Evolutionary conservation across 1,284 basidiomycete species (phyloP).

Genomic region (Termitomyces sp.): DNA sequence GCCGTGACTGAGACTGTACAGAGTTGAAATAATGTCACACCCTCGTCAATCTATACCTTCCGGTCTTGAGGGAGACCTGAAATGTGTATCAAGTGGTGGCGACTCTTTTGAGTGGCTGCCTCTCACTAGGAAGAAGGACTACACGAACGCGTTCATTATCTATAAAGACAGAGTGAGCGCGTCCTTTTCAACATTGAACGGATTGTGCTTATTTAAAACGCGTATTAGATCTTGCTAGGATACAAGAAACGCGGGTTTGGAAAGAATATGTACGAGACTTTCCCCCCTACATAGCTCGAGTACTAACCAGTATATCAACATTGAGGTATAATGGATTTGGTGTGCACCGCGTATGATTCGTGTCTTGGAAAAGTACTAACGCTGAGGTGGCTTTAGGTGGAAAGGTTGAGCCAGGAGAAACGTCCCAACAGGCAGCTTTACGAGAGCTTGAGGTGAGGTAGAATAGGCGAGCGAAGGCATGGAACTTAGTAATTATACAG

Average conservation of each 20-base stretch:
- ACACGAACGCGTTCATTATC: constrained; percentile 58
- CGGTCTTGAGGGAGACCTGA: constrained; percentile 32
- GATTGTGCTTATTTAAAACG: not conserved
- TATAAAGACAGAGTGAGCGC: constrained; percentile 33
- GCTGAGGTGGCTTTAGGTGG: constrained; percentile 39
- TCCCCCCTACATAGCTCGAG: not conserved
- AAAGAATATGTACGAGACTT: constrained; percentile 44
- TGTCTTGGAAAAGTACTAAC: not conserved
- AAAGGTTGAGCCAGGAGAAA: constrained; percentile 64
- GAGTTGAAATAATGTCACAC: not conserved
- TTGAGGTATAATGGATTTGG: constrained; percentile 68
- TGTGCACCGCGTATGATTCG: constrained; percentile 14
- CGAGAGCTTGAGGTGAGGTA: constrained; percentile 56
- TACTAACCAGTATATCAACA: not conserved
- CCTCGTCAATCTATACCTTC: constrained; percentile 23
- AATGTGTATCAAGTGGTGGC: constrained; percentile 32
- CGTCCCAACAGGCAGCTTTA: constrained; percentile 51
- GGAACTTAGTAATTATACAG: constrained; percentile 33
- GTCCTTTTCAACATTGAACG: not conserved
- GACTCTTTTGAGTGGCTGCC: constrained; percentile 36
- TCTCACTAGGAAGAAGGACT: constrained; percentile 38
- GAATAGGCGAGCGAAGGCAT: not conserved
- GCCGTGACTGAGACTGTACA: not conserved
- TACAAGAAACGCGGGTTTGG: constrained; percentile 73
- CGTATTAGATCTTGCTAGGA: constrained; percentile 49